phyloP scores from a whole-genome alignment of 768 basidiomycete species.

The Leccinum imitatum region DNA sequence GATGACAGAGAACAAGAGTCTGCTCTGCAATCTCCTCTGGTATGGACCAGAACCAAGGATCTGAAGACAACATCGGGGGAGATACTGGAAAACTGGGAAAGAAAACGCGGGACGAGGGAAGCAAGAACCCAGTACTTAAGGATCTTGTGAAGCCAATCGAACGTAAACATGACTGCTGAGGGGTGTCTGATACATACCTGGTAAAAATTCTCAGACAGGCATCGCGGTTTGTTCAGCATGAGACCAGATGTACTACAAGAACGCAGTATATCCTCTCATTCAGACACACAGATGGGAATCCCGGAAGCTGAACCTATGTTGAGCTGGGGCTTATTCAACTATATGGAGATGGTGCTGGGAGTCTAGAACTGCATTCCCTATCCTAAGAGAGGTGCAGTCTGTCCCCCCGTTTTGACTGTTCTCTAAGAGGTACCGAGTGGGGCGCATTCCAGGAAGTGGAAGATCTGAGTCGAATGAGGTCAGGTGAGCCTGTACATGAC shows the following conservation, averaged over 20 bases:
- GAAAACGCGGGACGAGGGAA: background rate
- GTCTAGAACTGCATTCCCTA: background rate
- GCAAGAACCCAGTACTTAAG: background rate
- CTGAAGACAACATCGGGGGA: conserved; percentile 5
- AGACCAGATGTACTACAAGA: background rate
- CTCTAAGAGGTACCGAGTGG: background rate
- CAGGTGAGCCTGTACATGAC: background rate
- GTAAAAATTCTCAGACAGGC: background rate
- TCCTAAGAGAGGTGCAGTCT: background rate
- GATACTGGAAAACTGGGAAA: background rate
- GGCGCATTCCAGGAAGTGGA: background rate
- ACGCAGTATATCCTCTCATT: background rate
- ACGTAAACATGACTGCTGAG: conserved; percentile 1
- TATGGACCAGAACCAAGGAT: conserved; percentile 23
- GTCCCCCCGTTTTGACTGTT: background rate
- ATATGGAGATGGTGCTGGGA: background rate
- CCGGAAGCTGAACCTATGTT: background rate
- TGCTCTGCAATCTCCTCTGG: conserved; percentile 59
- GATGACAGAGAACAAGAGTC: conserved; percentile 54
- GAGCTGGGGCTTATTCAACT: background rate
- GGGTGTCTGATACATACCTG: background rate
- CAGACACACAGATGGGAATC: background rate
- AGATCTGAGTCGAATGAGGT: background rate
- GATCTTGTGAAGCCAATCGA: background rate
- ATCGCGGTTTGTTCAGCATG: conserved; percentile 5